These are phyloP conservation scores for Boletus insuetus DNA, from an alignment of 768 basidiomycete genomes.

Conservation along the genomic window DNA sequence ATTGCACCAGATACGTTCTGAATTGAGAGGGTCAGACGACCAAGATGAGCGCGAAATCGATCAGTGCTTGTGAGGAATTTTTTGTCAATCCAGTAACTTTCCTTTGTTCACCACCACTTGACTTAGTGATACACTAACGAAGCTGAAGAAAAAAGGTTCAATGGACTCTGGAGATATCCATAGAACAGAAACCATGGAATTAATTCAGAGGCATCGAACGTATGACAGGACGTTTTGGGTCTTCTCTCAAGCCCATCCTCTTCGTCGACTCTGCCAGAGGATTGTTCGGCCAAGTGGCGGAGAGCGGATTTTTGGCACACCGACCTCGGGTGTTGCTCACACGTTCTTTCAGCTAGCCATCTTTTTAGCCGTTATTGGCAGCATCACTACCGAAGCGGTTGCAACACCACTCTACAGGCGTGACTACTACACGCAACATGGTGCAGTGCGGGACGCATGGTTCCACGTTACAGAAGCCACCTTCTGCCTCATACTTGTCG, in stretches of 20 bases:
- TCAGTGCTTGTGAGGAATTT: constrained; percentile 59
- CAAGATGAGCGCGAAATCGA: constrained; percentile 61
- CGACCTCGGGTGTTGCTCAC: constrained; percentile 60
- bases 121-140: constrained; percentile 64
- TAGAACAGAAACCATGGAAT: constrained; percentile 76
- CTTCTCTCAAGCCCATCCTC: constrained; percentile 71
- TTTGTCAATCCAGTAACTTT: neutral
- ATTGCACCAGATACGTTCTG: constrained; percentile 39
- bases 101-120: constrained; percentile 1
- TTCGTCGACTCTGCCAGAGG: constrained; percentile 78
- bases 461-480: constrained; percentile 78
- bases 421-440: constrained; percentile 59
- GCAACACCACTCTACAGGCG: constrained; percentile 85
- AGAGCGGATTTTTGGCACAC: constrained; percentile 82
- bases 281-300: constrained; percentile 81
- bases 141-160: constrained; percentile 48
- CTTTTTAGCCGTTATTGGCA: constrained; percentile 73
- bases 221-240: constrained; percentile 92
- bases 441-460: constrained; percentile 70
- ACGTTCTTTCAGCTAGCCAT: constrained; percentile 74
- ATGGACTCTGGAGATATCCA: constrained; percentile 61
- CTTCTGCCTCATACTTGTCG: constrained; percentile 67
- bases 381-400: constrained; percentile 76
- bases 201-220: constrained; percentile 83
- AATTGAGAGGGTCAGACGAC: constrained; percentile 29